Evolutionary conservation across 805 yeast species (phyloP).

Genomic region (Starmerella sp.): DNA sequence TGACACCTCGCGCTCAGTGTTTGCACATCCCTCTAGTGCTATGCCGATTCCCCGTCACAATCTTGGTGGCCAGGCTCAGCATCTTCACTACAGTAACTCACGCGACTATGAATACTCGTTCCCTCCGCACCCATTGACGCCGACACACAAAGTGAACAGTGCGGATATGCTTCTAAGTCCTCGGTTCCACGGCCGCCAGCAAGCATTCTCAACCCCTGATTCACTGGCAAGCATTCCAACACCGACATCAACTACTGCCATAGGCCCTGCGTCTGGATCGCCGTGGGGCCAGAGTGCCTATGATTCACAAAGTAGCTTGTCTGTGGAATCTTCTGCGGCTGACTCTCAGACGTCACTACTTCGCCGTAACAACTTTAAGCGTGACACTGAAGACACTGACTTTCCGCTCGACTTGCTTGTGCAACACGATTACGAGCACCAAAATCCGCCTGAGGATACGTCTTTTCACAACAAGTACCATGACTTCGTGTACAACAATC

Average conservation of each 20-base stretch:
- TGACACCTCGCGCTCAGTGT: not conserved
- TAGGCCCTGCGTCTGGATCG: not conserved
- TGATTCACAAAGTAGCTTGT: not conserved
- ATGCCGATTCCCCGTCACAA: not conserved
- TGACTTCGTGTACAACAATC: constrained; percentile 12
- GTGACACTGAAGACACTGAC: constrained; percentile 5
- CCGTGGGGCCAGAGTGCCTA: not conserved
- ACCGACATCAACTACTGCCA: not conserved
- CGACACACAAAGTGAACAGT: not conserved
- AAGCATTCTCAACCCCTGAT: not conserved
- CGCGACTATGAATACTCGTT: not conserved
- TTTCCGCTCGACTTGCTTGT: constrained; percentile 17
- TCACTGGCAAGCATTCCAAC: not conserved
- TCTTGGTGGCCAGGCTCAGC: not conserved
- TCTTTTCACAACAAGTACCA: constrained; percentile 9
- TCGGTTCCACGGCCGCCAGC: not conserved
- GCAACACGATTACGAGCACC: constrained; percentile 3
- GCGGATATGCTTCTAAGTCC: not conserved
- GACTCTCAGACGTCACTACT: not conserved
- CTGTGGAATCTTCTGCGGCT: not conserved
- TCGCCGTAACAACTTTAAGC: not conserved
- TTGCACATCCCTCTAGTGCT: not conserved
- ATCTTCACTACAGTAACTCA: not conserved
- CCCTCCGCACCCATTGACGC: not conserved
- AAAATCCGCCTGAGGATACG: not conserved